A percentile compares a stretch with the other conserved stretches of the same genome.
Evolutionary conservation across 257 asterid genomes (phyloP).

Genomic region (Fraxinus cuspidata): DNA sequence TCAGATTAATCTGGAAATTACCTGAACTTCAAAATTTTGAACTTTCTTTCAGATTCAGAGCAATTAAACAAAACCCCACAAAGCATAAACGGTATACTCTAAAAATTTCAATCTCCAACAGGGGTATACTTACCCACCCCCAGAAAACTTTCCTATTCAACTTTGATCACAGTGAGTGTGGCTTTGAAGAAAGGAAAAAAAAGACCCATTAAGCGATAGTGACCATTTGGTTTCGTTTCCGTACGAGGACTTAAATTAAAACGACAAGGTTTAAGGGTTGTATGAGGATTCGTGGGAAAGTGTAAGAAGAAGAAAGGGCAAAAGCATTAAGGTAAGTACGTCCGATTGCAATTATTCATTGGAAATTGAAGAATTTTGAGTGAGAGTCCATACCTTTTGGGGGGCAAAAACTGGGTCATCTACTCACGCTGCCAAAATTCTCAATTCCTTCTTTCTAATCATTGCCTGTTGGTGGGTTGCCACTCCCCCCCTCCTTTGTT

Average conservation of each 20-base stretch:
- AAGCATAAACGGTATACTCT: conserved; percentile 20
- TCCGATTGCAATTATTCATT: conserved; percentile 5
- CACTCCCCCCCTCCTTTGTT: conserved; percentile 25
- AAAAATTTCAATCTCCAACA: conserved; percentile 6
- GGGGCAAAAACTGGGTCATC: background rate
- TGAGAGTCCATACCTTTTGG: background rate
- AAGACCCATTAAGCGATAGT: conserved; percentile 14
- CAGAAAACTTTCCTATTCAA: conserved; percentile 35
- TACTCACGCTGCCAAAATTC: background rate
- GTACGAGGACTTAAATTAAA: conserved; percentile 26
- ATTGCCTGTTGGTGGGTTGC: conserved; percentile 56
- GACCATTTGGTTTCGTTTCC: conserved; percentile 13
- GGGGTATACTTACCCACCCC: conserved; percentile 28
- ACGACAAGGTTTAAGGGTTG: conserved; percentile 18
- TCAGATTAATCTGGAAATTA: conserved; percentile 32
- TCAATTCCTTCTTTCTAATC: conserved; percentile 47
- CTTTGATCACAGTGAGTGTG: conserved; percentile 38
- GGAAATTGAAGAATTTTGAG: background rate
- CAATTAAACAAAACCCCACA: conserved; percentile 30
- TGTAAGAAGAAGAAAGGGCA: background rate
- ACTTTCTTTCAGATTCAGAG: conserved; percentile 29
- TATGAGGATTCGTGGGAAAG: background rate
- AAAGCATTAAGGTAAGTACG: conserved; percentile 18
- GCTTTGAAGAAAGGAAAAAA: conserved; percentile 22
- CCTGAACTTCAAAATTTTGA: conserved; percentile 25